These are phyloP conservation scores for Mollisiaceae sp. DNA, from an alignment of 2,329 filamentous ascomycete species.

Conservation along the genomic window DNA sequence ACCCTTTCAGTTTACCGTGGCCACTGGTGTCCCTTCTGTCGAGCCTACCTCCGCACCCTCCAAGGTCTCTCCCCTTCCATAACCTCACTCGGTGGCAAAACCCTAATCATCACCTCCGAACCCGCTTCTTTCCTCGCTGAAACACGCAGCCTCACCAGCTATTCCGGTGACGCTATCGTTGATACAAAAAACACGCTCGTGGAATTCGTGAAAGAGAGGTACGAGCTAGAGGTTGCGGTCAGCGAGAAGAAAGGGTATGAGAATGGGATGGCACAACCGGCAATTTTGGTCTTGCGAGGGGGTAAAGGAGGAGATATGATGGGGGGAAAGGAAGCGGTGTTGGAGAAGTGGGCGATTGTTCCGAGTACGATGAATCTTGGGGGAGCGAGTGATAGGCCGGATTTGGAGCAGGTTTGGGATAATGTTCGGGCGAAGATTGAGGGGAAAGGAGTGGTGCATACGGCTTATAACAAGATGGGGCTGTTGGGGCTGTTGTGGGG, in stretches of 20 bases:
- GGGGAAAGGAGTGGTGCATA: conserved; percentile 20
- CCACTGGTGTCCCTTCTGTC: conserved; percentile 29
- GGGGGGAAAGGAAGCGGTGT: conserved; percentile 14
- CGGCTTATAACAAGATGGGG: conserved; percentile 16
- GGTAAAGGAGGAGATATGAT: background rate
- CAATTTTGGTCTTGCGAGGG: conserved; percentile 16
- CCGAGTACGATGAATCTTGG: conserved; percentile 28
- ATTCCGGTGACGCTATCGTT: conserved; percentile 15
- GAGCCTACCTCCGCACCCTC: conserved; percentile 20
- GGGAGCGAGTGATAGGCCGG: conserved; percentile 25
- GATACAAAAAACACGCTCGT: conserved; percentile 18
- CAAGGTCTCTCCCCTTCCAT: conserved; percentile 17
- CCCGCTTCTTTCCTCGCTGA: conserved; percentile 11
- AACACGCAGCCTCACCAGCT: conserved; percentile 14
- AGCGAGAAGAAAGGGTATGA: conserved; percentile 28
- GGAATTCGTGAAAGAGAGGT: conserved; percentile 7
- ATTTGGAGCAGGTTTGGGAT: conserved; percentile 27
- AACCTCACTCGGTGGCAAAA: conserved; percentile 9
- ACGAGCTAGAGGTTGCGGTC: conserved; percentile 20
- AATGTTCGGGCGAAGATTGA: conserved; percentile 21
- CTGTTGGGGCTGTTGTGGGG: conserved; percentile 13
- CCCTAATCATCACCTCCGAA: conserved; percentile 24
- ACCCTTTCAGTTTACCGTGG: conserved; percentile 20
- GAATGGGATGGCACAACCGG: conserved; percentile 27
- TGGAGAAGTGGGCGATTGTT: conserved; percentile 30